Evolutionary conservation across 257 asterid species (phyloP), one percentile per base, ranked within the genome.

Genomic region (Nicotiana sylvestris): DNA sequence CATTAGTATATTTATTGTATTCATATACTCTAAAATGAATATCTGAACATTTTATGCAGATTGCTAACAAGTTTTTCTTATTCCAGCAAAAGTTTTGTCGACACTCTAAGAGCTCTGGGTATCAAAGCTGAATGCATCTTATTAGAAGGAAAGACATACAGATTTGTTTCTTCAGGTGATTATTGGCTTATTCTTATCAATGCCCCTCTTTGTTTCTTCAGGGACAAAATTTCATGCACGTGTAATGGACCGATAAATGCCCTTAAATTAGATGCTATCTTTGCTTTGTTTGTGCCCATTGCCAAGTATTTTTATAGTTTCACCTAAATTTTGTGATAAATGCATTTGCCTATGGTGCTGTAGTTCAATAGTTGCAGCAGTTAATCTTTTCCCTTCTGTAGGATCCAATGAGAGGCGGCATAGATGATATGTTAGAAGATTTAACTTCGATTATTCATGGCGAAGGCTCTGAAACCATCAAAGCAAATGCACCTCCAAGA

Each of bases 381-480:
- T 25, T 62, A 62, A 62, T 51, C 58, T 3, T 18, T 29, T n/a
- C 74, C 5, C 72, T 16, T n/a, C 81, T 65, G 46, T 67, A 95
- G 98, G 99, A 95, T 85, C 99, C 99, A 4, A 93, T 93, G 97
- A 91, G 99, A 89, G 99, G 98, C 6, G 96, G 99, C 8, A 89
- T 53, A 83, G 97, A 95, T 82, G 89, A 87, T 3, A 77, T 91
- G 95, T 91, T 92, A 61, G 97, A 92, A 87, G 98, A 95, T 87
- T 65, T 95, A 85, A 88, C 91, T 51, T 84, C 85, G 5, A 81
- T 76, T 82, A 88, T 95, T 83, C 95, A 92, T 87, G 88, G 90
- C 21, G 95, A 92, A 66, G 97, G 90, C 68, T 10, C 88, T 0
- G 94, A 93, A 87, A 97, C 97, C 74, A 78, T 90, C 67, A 92